Base-by-base conservation (phyloP, 2,329 filamentous ascomycete species). In the Chaetomium strumarium region DNA sequence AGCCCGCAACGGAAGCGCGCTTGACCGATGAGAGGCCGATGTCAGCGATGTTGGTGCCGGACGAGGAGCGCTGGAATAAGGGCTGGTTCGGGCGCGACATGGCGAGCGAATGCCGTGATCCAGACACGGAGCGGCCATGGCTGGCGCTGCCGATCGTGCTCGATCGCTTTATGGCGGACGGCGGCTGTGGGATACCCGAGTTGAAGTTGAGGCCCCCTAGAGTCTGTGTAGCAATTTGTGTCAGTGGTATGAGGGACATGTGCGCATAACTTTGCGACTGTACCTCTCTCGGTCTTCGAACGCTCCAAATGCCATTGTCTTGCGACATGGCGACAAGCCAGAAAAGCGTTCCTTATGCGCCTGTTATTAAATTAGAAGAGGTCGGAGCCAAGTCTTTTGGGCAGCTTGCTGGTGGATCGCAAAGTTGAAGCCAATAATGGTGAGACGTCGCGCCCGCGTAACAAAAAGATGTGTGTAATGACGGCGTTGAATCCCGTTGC, bases 131-230 rank as follows among this genome's bases (percentile, higher is more conserved):
- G 62, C 92, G 89, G 61, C 76, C 83, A 75, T 95, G 88, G 66
- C 85, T 84, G 50, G 83, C 76, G 65, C 83, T 82, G 58, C 83
- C 83, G 62, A 83, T 84, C 12, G 90, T 91, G 65, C 84, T 93
- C 30, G 88, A 87, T 68, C 93, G 88, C 75, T 99, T 99, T 79
- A 99, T 86, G 38, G 90, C 89, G 38, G 92, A 97, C 29, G 88
- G 80, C 9, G 93, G 92, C 72, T 95, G 90, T 17, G 93, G 93
- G 58, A 99, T 88, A 19, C 83, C 82, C 17, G 88, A 87, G 69
- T 90, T 92, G 68, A 85, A 83, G 68, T 83, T 92, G 65, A 96
- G 83, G 60, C 84, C 85, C 59, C 86, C 91, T 55, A 97, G 81
- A 49, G 93, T 96, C 90, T 95, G 69, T 19, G 42, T 16, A 24